Evolutionary conservation across 2,329 filamentous ascomycete species (phyloP), one percentile per base, ranked within the genome.

Genomic region (Pseudogymnoascus sp.): DNA sequence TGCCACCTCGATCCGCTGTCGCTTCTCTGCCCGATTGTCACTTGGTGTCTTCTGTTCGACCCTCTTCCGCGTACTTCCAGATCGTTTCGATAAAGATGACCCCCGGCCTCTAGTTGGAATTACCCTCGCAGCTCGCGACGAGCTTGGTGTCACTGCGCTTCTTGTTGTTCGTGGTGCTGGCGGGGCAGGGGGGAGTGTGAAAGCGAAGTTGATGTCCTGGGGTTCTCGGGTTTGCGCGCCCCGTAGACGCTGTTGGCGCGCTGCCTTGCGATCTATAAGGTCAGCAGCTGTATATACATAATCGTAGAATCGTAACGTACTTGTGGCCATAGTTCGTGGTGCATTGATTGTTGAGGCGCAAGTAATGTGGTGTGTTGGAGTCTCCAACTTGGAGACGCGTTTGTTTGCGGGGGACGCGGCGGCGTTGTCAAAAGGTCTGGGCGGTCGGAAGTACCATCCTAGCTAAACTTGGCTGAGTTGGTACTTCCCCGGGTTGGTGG

Each of bases 191-290:
- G 76, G 78, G 59, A 83, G 75, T 59, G 79, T 73, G 67, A 86
- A 78, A 12, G 78, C 79, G 69, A 88, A 87, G 5, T 84, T 83
- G 10, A 84, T 78, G 66, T 87, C 82, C 77, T 70, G 86, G 80
- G 63, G 82, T 79, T 44, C 70, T 70, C 64, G 69, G 69, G 47
- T 66, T 53, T 84, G 82, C 44, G 84, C 84, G 65, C 85, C 85
- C 66, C 85, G 84, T 71, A 88, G 81, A 71, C 85, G 84, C 75
- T 85, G 80, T 66, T 84, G 83, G 76, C 87, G 80, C 70, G 84
- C 83, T 71, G 85, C 83, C 68, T 84, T 82, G 68, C 84, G 83
- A 70, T 78, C 80, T 83, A 37, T 21, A 47, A 62, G 12, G 33
- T 56, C 28, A 56, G 28, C 28, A 56, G 33, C 14, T 2, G 14